Base-by-base conservation (phyloP, 2,329 filamentous ascomycete species). In the Stagonosporopsis rhizophila region DNA sequence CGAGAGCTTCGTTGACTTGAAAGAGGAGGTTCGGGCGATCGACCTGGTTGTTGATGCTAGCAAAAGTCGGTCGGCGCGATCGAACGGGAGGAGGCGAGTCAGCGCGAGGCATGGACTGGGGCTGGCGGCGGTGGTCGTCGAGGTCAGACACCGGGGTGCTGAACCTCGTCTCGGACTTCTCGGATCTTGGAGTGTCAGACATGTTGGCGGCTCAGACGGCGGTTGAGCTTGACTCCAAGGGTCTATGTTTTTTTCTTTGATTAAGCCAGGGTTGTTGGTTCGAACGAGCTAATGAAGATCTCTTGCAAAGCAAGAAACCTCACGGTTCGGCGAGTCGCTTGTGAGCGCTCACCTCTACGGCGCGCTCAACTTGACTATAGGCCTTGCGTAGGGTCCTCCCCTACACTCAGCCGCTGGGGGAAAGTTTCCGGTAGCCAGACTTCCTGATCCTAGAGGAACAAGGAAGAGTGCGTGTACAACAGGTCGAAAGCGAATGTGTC, bases 41-140 rank as follows among this genome's bases (percentile, higher is more conserved):
- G 25, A 64, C 58, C 28, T 71, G 61, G 44, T 78, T 76, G 41
- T 80, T 75, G 52, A 90, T 80, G 50, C 89, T 91, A 62, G 90
- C 89, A 62, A 91, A 86, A 2, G 90, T 93, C 37, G 89, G 89
- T 52, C 90, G 84, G 51, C 90, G 86, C 32, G 69, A 80, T 63
- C 72, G 79, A 58, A 69, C 72, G 22, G 62, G 73, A 60, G 74
- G 71, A 14, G 84, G 84, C 60, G 85, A 84, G 12, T 87, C 85
- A 28, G 80, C 76, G 40, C 85, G 85, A 57, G 86, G 87, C 22
- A 87, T 77, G 34, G 87, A 84, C 22, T 82, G 77, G 4, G 82
- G 77, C 70, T 90, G 89, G 70, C 87, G 81, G 56, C 92, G 89
- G 79, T 97, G 93, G 74, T 97, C 92, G 73, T 97, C 92, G 44